Evolutionary conservation across 306 rosid genomes (phyloP), one percentile per base, ranked within the genome.

Genomic region (Ziziphus jujuba): DNA sequence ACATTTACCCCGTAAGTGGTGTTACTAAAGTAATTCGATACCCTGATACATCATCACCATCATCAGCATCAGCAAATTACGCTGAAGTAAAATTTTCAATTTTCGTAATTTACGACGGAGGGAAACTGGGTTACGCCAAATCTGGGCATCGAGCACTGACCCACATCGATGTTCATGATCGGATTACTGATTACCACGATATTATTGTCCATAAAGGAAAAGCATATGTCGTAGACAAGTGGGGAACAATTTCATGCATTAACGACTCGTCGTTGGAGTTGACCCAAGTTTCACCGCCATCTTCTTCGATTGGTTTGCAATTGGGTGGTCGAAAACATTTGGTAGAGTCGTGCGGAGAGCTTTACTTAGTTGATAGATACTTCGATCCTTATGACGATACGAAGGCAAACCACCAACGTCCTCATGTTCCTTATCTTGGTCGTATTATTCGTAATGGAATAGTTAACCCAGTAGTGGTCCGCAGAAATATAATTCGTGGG

Each of bases 331-430:
- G 11, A 65, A 79, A 83, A 68, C 56, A 70, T 10, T 63, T 83
- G 78, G 78, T 83, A 22, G 82, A 62, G 68, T 77, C 38, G 7
- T 24, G 69, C 19, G 83, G 85, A 9, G 69, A 73, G 28, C 83
- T 84, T 14, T 74, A 67, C 53, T 76, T 80, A 13, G 72, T 84
- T 25, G 88, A 77, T 64, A 53, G 74, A 55, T 49, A 63, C 55
- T 12, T 57, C 38, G 63, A 48, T 14, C 24, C 3, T n/a, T n/a
- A n/a, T 23, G 15, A 40, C 0, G 45, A 40, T 0, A 40, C 1
- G 10, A 10, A 12, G 69, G 25, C 31, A 33, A 2, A 28, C 17
- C n/a, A 44, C 5, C 35, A 43, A 3, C 0, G 6, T 13, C 13
- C 34, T 0, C 20, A 16, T 21, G 0, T 6, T 24, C 3, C 5